Conservation (phyloP, 768 basidiomycete genomes). For the Leccinum olivaceopallidum region DNA sequence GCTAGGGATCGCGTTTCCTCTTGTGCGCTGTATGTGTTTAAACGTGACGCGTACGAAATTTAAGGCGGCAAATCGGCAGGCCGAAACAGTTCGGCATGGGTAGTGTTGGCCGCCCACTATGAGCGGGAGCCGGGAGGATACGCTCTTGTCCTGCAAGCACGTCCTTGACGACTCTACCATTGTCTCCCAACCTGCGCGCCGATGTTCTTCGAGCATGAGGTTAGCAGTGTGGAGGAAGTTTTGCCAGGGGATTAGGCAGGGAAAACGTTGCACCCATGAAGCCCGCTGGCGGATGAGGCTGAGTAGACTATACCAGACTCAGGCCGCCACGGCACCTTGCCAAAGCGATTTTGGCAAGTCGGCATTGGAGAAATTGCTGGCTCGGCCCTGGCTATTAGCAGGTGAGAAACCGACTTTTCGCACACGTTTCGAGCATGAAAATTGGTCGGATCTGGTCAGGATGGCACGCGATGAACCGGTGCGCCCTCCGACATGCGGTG, state of each 20-base stretch:
- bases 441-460: too few species aligned
- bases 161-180: conserved; percentile 16
- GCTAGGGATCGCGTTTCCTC: neutral
- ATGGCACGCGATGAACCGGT: too few species aligned
- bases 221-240: too few species aligned
- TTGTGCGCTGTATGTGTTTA: conserved; percentile 12
- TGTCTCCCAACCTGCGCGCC: conserved; percentile 14
- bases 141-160: conserved; percentile 37
- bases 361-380: too few species aligned
- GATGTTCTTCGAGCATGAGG: conserved; percentile 17
- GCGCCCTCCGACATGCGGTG: too few species aligned
- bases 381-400: too few species aligned
- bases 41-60: conserved; percentile 60
- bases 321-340: too few species aligned
- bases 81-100: conserved; percentile 36
- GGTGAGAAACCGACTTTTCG: too few species aligned
- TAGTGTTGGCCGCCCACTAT: conserved; percentile 48
- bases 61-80: conserved; percentile 63
- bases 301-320: too few species aligned
- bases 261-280: conserved; percentile 20
- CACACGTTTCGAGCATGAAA: too few species aligned
- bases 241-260: neutral
- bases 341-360: too few species aligned
- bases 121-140: conserved; percentile 40
- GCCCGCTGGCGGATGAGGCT: neutral